Base-by-base conservation (phyloP, 2,329 filamentous ascomycete species). In the Sporothrix brasiliensis region DNA sequence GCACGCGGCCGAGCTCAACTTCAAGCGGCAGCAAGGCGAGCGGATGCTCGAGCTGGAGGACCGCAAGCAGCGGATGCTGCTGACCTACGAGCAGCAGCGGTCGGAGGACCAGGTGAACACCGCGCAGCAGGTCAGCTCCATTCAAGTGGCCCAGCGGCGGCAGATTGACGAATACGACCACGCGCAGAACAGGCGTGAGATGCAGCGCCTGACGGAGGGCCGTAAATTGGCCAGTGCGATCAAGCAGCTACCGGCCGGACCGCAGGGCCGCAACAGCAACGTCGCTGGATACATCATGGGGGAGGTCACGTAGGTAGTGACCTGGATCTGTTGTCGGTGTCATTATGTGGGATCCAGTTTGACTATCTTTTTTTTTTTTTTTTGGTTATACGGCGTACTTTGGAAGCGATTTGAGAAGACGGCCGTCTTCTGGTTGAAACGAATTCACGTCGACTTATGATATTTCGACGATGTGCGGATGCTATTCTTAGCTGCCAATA, bases 271-370 rank as follows among this genome's bases (percentile, higher is more conserved):
- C 21, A 77, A 77, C 39, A 77, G 78, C 7, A 77, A 77, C n/a
- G 77, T 86, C 79, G 84, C 87, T 79, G 86, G 86, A n/a, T 88
- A 82, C 73, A 81, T 88, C 44, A 83, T 83, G 60, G 81, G 81
- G 63, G 86, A 87, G 78, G 71, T 87, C 75, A 81, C 82, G 72
- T 7, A 34, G 24, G 47, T 27, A 24, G 39, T 34, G 34, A 34
- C 34, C 27, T 30, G 34, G 34, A 9, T 3, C 34, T 34, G 34
- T 34, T 34, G 34, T 34, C 34, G 34, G 7, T 34, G 34, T 34
- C 34, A 34, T 9, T 7, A 9, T 34, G 4, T 9, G 34, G 34
- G 34, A 34, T 34, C 34, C 4, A 30, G 13, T 61, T 44, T 41
- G 39, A 19, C 6, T n/a, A 14, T 39, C n/a, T n/a, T n/a, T n/a